Evolutionary conservation across 345 rosid genomes (phyloP).

Genomic region (Salix koriyanagi): DNA sequence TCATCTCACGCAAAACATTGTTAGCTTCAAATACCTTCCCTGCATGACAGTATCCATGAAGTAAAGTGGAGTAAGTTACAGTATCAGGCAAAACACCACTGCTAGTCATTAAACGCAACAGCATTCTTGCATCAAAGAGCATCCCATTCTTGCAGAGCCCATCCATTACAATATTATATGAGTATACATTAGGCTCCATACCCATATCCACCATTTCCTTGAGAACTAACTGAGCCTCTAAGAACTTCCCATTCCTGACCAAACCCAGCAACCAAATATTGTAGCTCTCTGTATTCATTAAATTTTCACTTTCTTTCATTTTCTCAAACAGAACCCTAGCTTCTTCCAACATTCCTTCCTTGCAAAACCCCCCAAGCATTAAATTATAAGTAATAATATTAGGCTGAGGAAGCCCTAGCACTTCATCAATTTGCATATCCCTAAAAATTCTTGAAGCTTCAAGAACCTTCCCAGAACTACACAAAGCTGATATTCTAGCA

Average conservation of each 20-base stretch:
- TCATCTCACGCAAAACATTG: constrained; percentile 70
- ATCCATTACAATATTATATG: constrained; percentile 73
- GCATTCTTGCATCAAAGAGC: constrained; percentile 67
- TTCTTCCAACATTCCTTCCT: constrained; percentile 76
- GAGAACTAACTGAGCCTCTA: constrained; percentile 67
- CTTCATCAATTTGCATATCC: constrained; percentile 79
- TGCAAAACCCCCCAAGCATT: constrained; percentile 77
- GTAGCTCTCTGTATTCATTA: constrained; percentile 59
- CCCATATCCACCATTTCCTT: constrained; percentile 60
- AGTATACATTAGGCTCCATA: constrained; percentile 55
- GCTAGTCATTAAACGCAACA: constrained; percentile 53
- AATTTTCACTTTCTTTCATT: constrained; percentile 43
- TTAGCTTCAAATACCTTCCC: constrained; percentile 61
- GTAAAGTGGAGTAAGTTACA: constrained; percentile 68
- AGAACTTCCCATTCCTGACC: constrained; percentile 56
- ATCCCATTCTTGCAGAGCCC: constrained; percentile 83
- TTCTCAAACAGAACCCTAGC: constrained; percentile 63
- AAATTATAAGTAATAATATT: constrained; percentile 66
- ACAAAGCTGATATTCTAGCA: constrained; percentile 82
- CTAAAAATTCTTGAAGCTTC: constrained; percentile 91
- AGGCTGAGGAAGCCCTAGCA: constrained; percentile 79
- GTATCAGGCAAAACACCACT: constrained; percentile 63
- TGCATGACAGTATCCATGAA: constrained; percentile 66
- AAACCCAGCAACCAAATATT: constrained; percentile 82
- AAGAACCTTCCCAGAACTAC: constrained; percentile 57